Percentiles rank a stretch among this genome's conserved stretches.
Conservation (phyloP, 2,329 filamentous ascomycete genomes). For the Colletotrichum sp. region DNA sequence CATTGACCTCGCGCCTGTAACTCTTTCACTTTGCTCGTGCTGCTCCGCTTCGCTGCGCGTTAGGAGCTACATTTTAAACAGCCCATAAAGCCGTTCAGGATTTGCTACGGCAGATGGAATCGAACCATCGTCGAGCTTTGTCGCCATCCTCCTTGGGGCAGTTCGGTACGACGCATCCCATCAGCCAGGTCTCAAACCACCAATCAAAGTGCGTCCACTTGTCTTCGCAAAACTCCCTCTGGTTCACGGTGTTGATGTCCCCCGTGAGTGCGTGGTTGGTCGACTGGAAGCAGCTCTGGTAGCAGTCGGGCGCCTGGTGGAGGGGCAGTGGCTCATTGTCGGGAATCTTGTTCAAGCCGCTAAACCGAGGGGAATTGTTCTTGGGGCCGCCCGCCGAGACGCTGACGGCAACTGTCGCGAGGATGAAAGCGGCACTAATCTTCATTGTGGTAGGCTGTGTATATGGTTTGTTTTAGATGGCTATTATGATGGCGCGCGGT, state of each 20-base stretch:
- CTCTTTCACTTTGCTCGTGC: too few relatives aligned
- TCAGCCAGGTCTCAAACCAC: neutral
- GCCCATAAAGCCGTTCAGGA: too few relatives aligned
- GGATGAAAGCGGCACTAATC: neutral
- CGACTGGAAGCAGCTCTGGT: neutral
- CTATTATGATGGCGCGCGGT: too few relatives aligned
- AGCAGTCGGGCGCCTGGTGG: neutral
- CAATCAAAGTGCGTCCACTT: neutral
- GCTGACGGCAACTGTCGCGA: neutral
- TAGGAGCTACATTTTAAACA: too few relatives aligned
- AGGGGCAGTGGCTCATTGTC: neutral
- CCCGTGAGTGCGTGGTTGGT: neutral
- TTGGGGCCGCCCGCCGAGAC: neutral
- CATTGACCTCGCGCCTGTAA: neutral
- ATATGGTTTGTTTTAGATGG: too few relatives aligned
- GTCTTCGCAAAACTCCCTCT: neutral
- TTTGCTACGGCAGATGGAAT: neutral
- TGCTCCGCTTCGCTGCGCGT: too few relatives aligned
- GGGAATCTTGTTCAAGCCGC: neutral
- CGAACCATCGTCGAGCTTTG: neutral
- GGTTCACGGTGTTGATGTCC: neutral
- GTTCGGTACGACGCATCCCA: neutral
- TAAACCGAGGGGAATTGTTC: neutral
- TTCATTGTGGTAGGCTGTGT: neutral
- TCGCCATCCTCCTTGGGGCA: neutral